phyloP scores from a whole-genome alignment of 1,284 basidiomycete genomes.

The Ustilago crameri region DNA sequence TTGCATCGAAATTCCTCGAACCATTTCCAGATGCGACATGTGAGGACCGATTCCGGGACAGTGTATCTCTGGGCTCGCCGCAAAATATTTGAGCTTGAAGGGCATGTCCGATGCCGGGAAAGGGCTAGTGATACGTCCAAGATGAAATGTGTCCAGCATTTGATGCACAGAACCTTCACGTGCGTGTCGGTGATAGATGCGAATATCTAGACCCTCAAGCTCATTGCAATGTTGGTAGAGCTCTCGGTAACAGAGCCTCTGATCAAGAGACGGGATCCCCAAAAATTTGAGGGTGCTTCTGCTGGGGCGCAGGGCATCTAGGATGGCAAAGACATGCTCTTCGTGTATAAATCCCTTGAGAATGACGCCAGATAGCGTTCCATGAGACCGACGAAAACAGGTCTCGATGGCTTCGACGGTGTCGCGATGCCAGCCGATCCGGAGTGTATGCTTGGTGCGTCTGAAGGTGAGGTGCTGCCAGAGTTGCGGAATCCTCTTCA shows the following conservation, averaged over 20 bases:
- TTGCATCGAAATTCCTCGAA: background rate
- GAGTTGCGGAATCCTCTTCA: conserved; percentile 1
- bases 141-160: background rate
- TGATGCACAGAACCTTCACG: no score
- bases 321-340: background rate
- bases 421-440: conserved; percentile 5
- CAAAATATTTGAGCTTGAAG: conserved; percentile 4
- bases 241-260: conserved; percentile 4
- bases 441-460: background rate
- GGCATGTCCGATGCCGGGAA: conserved; percentile 2
- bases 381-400: conserved; percentile 6
- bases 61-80: background rate
- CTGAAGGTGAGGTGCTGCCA: conserved; percentile 7
- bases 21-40: conserved; percentile 5
- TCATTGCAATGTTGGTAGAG: conserved; percentile 7
- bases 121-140: background rate
- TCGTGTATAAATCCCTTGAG: conserved; percentile 1
- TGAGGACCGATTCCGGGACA: conserved; percentile 6
- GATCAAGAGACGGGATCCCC: conserved; percentile 7
- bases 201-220: conserved; percentile 2
- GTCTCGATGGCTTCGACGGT: conserved; percentile 13
- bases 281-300: background rate
- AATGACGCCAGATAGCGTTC: background rate
- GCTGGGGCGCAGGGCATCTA: conserved; percentile 5
- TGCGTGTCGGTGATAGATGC: conserved; percentile 1